Conservation (phyloP, 164 flowering plant species). For the Berberis thunbergii region DNA sequence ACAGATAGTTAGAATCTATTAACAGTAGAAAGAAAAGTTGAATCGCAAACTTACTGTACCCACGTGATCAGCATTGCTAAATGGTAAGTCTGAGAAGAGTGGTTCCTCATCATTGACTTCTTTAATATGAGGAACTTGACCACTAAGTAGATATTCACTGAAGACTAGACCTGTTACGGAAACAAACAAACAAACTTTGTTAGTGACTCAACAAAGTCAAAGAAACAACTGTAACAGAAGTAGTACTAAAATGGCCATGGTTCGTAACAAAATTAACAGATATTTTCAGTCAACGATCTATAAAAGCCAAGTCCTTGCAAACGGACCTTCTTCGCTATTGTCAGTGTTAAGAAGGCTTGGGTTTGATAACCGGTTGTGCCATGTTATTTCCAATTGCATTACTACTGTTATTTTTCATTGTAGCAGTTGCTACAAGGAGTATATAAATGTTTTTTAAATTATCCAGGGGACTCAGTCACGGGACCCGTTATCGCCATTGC, state of each 20-base stretch:
- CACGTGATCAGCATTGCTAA: conserved; percentile 24
- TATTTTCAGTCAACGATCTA: too few species aligned
- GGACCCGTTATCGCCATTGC: too few species aligned
- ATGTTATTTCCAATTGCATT: too few species aligned
- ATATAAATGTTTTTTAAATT: too few species aligned
- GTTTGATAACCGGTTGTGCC: too few species aligned
- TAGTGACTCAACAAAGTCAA: background rate
- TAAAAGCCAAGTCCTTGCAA: too few species aligned
- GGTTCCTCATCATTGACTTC: conserved; percentile 96
- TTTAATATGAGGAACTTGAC: conserved; percentile 77
- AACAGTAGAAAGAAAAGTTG: background rate
- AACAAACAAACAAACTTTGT: conserved; percentile 2
- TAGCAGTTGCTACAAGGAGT: too few species aligned
- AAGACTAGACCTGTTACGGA: conserved; percentile 65
- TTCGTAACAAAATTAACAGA: too few species aligned
- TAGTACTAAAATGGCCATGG: background rate
- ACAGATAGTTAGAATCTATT: background rate
- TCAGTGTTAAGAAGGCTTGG: too few species aligned
- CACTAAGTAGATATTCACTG: conserved; percentile 88
- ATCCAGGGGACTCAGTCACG: too few species aligned
- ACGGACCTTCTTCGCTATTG: too few species aligned
- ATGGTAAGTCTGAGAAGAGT: conserved; percentile 59
- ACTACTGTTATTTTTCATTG: too few species aligned
- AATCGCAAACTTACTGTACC: conserved; percentile 33
- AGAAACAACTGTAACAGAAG: background rate